Base-by-base conservation (phyloP, 129 eudicot species). In the Flaveria bidentis region DNA sequence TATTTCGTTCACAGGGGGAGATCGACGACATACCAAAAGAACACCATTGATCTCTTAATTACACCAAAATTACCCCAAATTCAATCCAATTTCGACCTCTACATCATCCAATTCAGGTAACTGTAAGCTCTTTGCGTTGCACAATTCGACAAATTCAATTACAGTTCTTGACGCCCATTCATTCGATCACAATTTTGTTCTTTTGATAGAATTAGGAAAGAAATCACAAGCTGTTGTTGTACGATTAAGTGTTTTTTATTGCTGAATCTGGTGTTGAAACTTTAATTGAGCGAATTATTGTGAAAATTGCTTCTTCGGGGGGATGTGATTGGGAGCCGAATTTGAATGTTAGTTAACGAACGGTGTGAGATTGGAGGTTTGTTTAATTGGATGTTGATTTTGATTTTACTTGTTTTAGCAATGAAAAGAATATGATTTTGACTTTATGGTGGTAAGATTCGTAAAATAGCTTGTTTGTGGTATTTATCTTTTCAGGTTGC, bases 41-140 rank as follows among this genome's bases (percentile, higher is more conserved):
- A 57, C 13, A 22, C 16, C 67, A 14, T 14, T 58, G 36, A 70
- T 78, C 49, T 70, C 77, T 17, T 49, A 63, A 36, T 20, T 18
- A 55, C 62, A 71, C 39, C 18, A 30, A 45, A 18, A 53, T 56
- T 20, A 20, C 51, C 15, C 51, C 9, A 73, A 49, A 78, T 33
- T 78, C 44, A 22, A 72, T 78, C 66, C 71, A 64, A n/a, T 72
- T 79, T 44, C 16, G 41, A 22, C 39, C 18, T 65, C 53, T 9
- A 50, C 80, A 50, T 50, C 39, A 33, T 64, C 50, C 73, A 20
- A 51, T 47, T 76, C 66, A 64, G 73, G 80, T 76, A 76, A 51
- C 36, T 30, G 23, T 33, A 64, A 57, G 4, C 64, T 57, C 13
- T 8, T 15, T 14, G 49, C 73, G 65, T 76, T 67, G 39, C 66